Percentiles rank a stretch among this genome's conserved stretches.
Conservation (phyloP, 208 protist species). For the Ichthyophonus hoferi region DNA sequence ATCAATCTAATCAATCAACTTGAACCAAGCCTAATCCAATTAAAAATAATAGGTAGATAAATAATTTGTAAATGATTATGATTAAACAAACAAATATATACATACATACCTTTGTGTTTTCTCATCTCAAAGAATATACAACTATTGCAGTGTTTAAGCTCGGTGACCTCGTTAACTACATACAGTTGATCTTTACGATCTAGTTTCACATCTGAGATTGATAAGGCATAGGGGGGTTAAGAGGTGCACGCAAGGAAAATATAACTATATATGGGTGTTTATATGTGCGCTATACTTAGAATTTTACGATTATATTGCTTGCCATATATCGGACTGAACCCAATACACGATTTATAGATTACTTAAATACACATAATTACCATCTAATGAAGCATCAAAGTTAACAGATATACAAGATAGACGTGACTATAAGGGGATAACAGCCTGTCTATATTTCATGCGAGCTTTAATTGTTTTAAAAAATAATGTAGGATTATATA, state of each 20-base stretch:
- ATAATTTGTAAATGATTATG: no score
- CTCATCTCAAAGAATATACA: constrained; percentile 79
- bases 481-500: background rate
- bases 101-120: constrained; percentile 40
- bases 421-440: no score
- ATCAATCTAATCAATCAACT: no score
- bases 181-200: constrained; percentile 67
- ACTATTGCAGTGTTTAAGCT: constrained; percentile 83
- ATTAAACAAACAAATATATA: no score
- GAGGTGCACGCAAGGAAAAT: background rate
- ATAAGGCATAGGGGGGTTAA: background rate
- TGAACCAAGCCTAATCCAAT: no score
- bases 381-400: background rate
- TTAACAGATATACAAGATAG: background rate
- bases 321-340: background rate
- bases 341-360: no score
- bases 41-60: no score
- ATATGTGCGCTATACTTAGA: background rate
- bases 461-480: background rate
- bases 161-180: constrained; percentile 62
- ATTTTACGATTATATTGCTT: background rate
- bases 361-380: no score
- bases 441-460: background rate
- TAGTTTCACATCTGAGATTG: constrained; percentile 69
- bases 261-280: background rate